Conservation (phyloP, 1,284 basidiomycete genomes). For the Earliella scabrosa region DNA sequence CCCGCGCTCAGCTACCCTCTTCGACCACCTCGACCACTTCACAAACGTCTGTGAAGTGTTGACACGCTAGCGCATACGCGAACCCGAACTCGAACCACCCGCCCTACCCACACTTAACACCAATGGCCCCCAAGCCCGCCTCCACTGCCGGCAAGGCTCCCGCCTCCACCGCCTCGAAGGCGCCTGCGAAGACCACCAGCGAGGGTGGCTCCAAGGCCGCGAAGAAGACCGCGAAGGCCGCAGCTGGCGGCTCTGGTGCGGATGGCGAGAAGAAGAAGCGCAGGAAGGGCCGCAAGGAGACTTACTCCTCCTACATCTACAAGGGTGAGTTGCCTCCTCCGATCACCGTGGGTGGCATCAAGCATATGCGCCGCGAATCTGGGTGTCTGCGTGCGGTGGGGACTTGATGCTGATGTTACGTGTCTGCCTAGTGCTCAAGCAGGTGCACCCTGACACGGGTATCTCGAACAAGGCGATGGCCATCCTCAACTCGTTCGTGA, state of each 20-base stretch:
- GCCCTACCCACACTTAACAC: constrained; percentile 4
- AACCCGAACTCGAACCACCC: neutral
- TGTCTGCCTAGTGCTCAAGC: constrained; percentile 48
- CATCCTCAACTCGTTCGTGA: constrained; percentile 92
- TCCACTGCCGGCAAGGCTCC: constrained; percentile 55
- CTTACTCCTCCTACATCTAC: constrained; percentile 95
- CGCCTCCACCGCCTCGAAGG: constrained; percentile 71
- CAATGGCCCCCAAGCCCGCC: constrained; percentile 47
- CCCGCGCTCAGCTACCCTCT: neutral
- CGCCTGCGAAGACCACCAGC: constrained; percentile 71
- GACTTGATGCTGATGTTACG: neutral
- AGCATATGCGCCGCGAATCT: too few relatives aligned
- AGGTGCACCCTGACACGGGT: constrained; percentile 97
- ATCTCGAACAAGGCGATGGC: constrained; percentile 98
- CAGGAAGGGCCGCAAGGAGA: constrained; percentile 90
- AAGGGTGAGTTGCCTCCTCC: constrained; percentile 83
- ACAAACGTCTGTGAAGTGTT: neutral
- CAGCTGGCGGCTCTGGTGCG: constrained; percentile 40
- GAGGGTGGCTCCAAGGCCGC: constrained; percentile 68
- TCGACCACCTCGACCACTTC: neutral
- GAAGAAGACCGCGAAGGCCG: constrained; percentile 83
- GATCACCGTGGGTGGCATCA: too few relatives aligned
- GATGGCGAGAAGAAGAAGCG: constrained; percentile 86
- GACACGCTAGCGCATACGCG: neutral
- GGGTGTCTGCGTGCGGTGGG: constrained; percentile 23